phyloP scores from a whole-genome alignment of 169 alveolate species.

The Eimeria acervulina region DNA sequence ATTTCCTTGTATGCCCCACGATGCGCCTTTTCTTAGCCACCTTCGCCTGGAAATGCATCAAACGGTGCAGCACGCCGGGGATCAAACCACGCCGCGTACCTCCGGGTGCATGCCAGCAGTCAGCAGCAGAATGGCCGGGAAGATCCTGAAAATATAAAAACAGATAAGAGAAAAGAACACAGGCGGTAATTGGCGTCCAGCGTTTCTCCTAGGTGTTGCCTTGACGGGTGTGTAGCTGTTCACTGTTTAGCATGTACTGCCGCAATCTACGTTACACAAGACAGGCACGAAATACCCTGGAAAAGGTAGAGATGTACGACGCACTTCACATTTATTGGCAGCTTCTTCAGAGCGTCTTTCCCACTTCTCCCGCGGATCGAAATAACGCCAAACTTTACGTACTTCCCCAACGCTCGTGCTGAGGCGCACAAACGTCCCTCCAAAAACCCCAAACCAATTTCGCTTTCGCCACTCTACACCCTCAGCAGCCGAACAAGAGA shows the following conservation, averaged over 20 bases:
- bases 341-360: slow-evolving; percentile 56
- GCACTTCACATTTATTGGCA: slow-evolving; percentile 74
- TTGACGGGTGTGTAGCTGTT: neutral
- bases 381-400: slow-evolving; percentile 73
- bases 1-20: too few species aligned
- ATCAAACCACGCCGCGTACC: neutral
- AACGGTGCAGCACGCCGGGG: neutral
- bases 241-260: neutral
- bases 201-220: neutral
- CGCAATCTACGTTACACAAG: neutral
- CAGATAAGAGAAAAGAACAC: neutral
- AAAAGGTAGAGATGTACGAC: neutral
- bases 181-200: neutral
- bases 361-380: slow-evolving; percentile 32
- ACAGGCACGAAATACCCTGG: neutral
- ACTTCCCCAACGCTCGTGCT: slow-evolving; percentile 80
- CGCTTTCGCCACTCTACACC: neutral
- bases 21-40: neutral
- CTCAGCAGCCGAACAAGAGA: neutral
- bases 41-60: neutral
- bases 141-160: slow-evolving; percentile 21
- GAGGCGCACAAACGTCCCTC: neutral
- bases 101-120: slow-evolving; percentile 82
- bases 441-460: neutral
- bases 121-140: slow-evolving; percentile 78